Conservation (phyloP, 495 filamentous ascomycete species). For the Aspergillus sclerotiicarbonarius region DNA sequence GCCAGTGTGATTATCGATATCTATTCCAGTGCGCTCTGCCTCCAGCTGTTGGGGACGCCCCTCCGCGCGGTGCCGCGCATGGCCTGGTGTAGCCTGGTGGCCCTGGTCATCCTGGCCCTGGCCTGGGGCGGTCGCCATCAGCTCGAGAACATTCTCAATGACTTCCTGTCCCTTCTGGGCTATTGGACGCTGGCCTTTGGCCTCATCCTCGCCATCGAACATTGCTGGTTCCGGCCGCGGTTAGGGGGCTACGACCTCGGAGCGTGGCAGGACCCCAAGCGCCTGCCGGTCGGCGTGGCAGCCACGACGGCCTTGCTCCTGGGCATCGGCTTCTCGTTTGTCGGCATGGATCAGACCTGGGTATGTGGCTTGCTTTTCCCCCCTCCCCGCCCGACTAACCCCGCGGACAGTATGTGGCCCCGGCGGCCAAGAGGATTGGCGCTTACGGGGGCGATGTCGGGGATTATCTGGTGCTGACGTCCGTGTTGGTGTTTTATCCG, state of each 20-base stretch:
- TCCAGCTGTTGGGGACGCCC: constrained; percentile 29
- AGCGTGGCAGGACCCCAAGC: constrained; percentile 16
- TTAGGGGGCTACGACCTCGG: constrained; percentile 17
- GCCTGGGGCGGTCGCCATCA: constrained; percentile 28
- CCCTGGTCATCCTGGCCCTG: constrained; percentile 25
- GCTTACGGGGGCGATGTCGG: constrained; percentile 18
- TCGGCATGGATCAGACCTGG: constrained; percentile 22
- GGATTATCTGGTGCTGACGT: constrained; percentile 7
- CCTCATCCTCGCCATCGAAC: constrained; percentile 15
- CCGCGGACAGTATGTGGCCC: constrained; percentile 8
- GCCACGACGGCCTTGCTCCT: constrained; percentile 6
- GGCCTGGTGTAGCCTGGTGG: constrained; percentile 27
- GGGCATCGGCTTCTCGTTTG: constrained; percentile 11
- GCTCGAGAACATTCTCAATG: constrained; percentile 25
- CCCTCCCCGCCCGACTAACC: background rate
- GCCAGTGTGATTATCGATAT: constrained; percentile 31
- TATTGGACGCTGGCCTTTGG: constrained; percentile 30
- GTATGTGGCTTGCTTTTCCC: constrained; percentile 5
- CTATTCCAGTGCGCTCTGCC: constrained; percentile 28
- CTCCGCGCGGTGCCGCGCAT: constrained; percentile 32
- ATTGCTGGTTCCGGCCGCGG: constrained; percentile 16
- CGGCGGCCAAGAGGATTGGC: constrained; percentile 15
- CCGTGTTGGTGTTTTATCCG: constrained; percentile 12
- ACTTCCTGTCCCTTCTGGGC: constrained; percentile 31
- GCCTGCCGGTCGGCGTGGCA: constrained; percentile 15